Base-by-base conservation (phyloP, 345 rosid genomes). In the Corymbia maculata region DNA sequence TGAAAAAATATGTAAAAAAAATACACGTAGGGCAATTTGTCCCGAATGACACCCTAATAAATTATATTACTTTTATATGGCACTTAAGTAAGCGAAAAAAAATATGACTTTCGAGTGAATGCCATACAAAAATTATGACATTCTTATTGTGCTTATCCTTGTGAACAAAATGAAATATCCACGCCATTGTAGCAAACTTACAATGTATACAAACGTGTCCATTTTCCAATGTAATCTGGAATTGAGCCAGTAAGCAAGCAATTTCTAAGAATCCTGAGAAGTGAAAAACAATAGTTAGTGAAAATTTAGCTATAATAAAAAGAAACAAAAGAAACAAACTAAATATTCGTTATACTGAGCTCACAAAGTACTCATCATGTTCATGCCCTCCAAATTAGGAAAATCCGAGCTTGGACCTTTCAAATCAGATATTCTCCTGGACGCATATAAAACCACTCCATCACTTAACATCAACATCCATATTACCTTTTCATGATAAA, bases 241-340 rank as follows among this genome's bases (percentile, higher is more conserved):
- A 97, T 94, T 50, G 51, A n/a, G 86, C 90, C 97, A 10, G 49
- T 90, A 79, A 97, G 89, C 87, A 82, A 89, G 93, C 98, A 96
- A 87, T 92, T 96, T 66, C 97, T 93, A 36, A 96, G 88, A 88
- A 88, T 82, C 95, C 99, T 96, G 89, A 90, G 26, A 87, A 59
- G 47, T 47, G 79, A 30, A 44, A 50, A 90, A 70, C n/a, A 64
- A 89, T 55, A 70, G 44, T 30, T 52, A 19, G 21, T 55, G 79
- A 47, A 17, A 3, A 3, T 53, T 53, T 51, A 89, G 32, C 36
- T 10, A 61, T 70, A 86, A 14, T 21, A 70, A 52, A 86, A 26
- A 61, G 86, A 36, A 32, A 79, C 42, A 47, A 52, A 53, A 51
- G 6, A 59, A 2, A 36, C 28, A 26, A 52, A 61, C 53, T 75